These are phyloP conservation scores for Tulasnella sp. DNA, from an alignment of 768 basidiomycete species.

Conservation along the genomic window DNA sequence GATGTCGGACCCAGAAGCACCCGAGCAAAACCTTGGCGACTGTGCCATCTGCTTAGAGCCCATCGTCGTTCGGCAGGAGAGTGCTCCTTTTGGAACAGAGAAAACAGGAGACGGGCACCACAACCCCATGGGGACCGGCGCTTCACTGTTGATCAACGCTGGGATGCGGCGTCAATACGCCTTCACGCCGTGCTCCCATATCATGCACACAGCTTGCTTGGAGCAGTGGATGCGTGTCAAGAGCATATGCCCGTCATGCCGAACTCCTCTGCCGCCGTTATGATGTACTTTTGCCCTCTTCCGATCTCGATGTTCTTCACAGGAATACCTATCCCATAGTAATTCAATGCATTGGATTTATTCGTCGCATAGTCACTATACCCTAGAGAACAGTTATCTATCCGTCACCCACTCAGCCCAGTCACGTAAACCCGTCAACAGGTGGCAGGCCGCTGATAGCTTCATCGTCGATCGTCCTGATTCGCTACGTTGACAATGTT, in stretches of 20 bases:
- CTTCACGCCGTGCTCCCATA: slow-evolving; percentile 79
- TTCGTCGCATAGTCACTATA: background rate
- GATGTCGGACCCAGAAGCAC: slow-evolving; percentile 61
- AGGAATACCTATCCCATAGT: background rate
- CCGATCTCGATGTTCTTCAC: background rate
- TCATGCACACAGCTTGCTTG: slow-evolving; percentile 85
- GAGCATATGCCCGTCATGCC: slow-evolving; percentile 91
- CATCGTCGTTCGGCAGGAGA: slow-evolving; percentile 46
- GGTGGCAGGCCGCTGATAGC: background rate
- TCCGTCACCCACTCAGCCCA: too few relatives aligned
- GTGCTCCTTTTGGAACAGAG: slow-evolving; percentile 32
- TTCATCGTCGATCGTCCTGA: background rate
- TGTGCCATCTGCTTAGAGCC: slow-evolving; percentile 93
- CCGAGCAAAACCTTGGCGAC: slow-evolving; percentile 70
- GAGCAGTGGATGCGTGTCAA: slow-evolving; percentile 77
- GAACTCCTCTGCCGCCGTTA: slow-evolving; percentile 71
- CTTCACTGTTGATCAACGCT: slow-evolving; percentile 33
- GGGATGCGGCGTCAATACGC: slow-evolving; percentile 60
- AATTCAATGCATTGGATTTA: background rate
- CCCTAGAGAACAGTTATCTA: background rate
- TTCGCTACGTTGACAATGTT: background rate
- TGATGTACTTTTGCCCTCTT: slow-evolving; percentile 30
- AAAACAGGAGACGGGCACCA: slow-evolving; percentile 17
- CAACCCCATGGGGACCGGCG: slow-evolving; percentile 7
- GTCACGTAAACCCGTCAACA: background rate